A percentile compares a stretch with the other conserved stretches of the same genome.
Conservation (phyloP, 106 monocot species). For the Xerophyta viscosa region DNA sequence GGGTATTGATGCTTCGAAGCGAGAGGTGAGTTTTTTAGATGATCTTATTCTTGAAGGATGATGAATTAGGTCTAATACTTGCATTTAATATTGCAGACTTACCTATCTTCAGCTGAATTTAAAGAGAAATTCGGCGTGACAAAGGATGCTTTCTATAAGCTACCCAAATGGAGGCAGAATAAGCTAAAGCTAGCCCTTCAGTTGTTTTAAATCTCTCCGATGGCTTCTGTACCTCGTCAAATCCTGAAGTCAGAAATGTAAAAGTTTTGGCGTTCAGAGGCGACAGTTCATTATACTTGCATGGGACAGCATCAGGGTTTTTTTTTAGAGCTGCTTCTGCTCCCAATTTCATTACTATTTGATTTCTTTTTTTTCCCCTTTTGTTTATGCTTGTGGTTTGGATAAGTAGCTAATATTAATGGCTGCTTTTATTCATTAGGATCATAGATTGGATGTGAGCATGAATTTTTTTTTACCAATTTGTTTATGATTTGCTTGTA, state of each 20-base stretch:
- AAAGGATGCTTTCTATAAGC: slow-evolving; percentile 66
- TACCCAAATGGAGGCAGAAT: slow-evolving; percentile 89
- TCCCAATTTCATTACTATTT: slow-evolving; percentile 22
- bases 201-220: not conserved
- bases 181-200: slow-evolving; percentile 52
- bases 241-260: not conserved
- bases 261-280: not conserved
- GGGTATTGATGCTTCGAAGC: slow-evolving; percentile 73
- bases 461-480: slow-evolving; percentile 15
- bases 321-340: slow-evolving; percentile 59
- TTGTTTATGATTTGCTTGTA: slow-evolving; percentile 2
- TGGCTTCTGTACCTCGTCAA: not conserved
- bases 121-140: slow-evolving; percentile 77
- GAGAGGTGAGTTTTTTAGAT: slow-evolving; percentile 45
- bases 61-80: not conserved
- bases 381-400: slow-evolving; percentile 2
- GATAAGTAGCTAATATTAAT: not conserved
- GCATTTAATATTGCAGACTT: slow-evolving; percentile 48
- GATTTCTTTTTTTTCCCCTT: not conserved
- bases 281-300: not conserved
- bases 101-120: slow-evolving; percentile 68
- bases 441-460: slow-evolving; percentile 19
- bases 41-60: not conserved
- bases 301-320: slow-evolving; percentile 36
- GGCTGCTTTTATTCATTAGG: not conserved